Evolutionary conservation across 805 yeast genomes (phyloP).

Genomic region (Wickerhamomyces hampshirensis): DNA sequence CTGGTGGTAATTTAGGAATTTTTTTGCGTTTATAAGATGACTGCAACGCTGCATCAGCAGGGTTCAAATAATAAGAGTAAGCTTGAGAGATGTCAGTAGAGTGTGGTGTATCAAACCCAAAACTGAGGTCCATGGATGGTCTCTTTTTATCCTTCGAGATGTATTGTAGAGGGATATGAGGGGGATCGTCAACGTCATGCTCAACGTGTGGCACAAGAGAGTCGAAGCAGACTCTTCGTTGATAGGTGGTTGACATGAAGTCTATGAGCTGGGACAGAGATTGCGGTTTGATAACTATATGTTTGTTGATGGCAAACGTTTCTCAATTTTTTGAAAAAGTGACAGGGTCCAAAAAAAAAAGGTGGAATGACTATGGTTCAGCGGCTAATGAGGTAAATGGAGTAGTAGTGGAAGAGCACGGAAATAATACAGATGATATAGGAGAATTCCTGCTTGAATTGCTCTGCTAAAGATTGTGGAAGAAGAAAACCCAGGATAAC

Average conservation of each 20-base stretch:
- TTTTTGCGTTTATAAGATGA: slow-evolving; percentile 6
- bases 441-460: too few species aligned
- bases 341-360: too few species aligned
- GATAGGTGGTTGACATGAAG: slow-evolving; percentile 15
- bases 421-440: too few species aligned
- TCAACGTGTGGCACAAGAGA: slow-evolving; percentile 17
- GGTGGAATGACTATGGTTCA: too few species aligned
- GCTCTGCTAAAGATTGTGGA: too few species aligned
- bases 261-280: neutral
- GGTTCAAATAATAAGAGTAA: slow-evolving; percentile 14
- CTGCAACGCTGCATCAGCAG: neutral
- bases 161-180: slow-evolving; percentile 24
- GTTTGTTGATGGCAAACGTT: neutral
- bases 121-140: slow-evolving; percentile 15
- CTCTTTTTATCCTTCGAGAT: neutral
- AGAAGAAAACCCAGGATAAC: too few species aligned
- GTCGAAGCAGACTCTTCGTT: slow-evolving; percentile 24
- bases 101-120: slow-evolving; percentile 18
- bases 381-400: too few species aligned
- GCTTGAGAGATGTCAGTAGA: slow-evolving; percentile 15
- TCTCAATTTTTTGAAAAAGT: too few species aligned
- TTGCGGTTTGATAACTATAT: neutral
- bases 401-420: too few species aligned
- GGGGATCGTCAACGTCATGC: slow-evolving; percentile 18
- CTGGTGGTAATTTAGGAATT: slow-evolving; percentile 23